Evolutionary conservation across 2,329 filamentous ascomycete genomes (phyloP), one percentile per base, ranked within the genome.

Genomic region (Pyricularia sp.): DNA sequence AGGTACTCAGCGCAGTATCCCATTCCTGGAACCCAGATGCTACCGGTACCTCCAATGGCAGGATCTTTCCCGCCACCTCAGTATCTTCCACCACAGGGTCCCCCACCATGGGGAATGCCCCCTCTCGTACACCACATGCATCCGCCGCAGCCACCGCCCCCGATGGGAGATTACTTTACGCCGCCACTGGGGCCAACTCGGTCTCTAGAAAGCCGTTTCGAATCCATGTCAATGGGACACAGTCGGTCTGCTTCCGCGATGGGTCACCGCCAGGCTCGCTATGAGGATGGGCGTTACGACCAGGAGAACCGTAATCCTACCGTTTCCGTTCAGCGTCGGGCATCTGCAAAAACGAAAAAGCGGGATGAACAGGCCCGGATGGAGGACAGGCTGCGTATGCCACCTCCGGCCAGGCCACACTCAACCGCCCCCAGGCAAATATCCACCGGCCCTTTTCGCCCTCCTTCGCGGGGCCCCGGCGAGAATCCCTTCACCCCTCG

Each of bases 301-400:
- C 78, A 80, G 12, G 77, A 81, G 4, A 75, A 78, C 65, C 67
- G 70, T 33, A 6, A 1, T 26, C 58, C 58, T 14, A 67, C 65
- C 14, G 75, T 58, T 42, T n/a, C 74, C 3, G 70, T 82, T 1
- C 65, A 76, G 5, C 79, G 83, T 30, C 81, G 82, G 26, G 71
- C 79, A n/a, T 85, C 84, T 0, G 70, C 74, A 78, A 42, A 77
- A 77, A 14, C 80, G 76, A 73, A 61, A 26, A 78, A 74, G 72
- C 74, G 71, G 68, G 82, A 79, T 68, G 74, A 77, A 9, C 79
- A 82, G 0, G 81, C 84, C 58, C 12, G 58, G 23, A 5, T 61
- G 58, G 58, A 61, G 1, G 83, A 84, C 67, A 79, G 81, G 36
- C 76, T 73, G 66, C 77, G 78, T 33, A 85, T 85, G 83, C 84